Evolutionary conservation across 108 stramenopile species (phyloP), one percentile per base, ranked within the genome.

Genomic region (Poteriospumella lacustris): DNA sequence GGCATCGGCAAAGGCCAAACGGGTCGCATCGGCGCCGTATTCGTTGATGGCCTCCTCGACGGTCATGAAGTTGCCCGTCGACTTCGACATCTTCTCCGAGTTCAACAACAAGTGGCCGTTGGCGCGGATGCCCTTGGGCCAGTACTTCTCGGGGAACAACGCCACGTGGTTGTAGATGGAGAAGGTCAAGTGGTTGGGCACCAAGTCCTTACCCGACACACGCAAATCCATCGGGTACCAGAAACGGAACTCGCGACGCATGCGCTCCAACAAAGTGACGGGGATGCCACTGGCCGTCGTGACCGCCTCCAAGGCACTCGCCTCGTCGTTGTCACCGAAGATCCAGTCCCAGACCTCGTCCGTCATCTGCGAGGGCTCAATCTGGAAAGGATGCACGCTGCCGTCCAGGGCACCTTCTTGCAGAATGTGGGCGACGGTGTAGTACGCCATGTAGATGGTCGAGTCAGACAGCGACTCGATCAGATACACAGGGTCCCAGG

Each of bases 391-490:
- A 84, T 89, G 9, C 86, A 77, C 34, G 3, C 89, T 87, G 24
- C 96, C 96, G 68, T 92, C 90, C 77, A 95, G 82, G 89, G 95
- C 94, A 86, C 89, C 85, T 39, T 83, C 82, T 79, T 98, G 97
- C 67, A 98, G 82, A 42, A 91, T 80, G 81, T 96, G 92, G 24
- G 94, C 90, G 79, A 98, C 92, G 0, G 96, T 93, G 84, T 98
- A 98, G 83, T 92, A 98, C 15, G 97, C 91, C 97, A 98, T 98
- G 90, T 98, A 97, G 75, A 98, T 96, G 43, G 97, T 98, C 79
- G 90, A 91, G 86, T 98, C 97, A 52, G 92, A 92, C 52, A 97
- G 86, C 79, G 91, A 92, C 81, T 98, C 97, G 83, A 98, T 98
- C 26, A 98, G 94, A 91, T 93, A 98, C 59, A 84, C 81, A 75